phyloP scores from a whole-genome alignment of 2,329 filamentous ascomycete species.

The Zopfia rhizophila region DNA sequence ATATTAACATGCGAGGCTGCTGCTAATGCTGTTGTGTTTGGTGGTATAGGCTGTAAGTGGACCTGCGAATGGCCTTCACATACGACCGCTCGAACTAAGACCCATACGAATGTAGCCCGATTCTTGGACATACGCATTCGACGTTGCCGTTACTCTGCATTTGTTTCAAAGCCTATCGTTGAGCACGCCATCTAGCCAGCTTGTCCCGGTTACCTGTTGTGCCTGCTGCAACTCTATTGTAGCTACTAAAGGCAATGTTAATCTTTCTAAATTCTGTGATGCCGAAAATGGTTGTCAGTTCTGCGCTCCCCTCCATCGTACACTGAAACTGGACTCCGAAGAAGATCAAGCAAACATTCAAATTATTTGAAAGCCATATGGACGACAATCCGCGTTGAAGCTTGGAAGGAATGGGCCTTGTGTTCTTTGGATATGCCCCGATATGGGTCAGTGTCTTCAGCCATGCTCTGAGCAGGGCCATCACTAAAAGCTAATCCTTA shows the following conservation, averaged over 20 bases:
- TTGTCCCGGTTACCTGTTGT: slow-evolving; percentile 11
- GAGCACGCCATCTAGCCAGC: slow-evolving; percentile 6
- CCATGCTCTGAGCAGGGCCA: slow-evolving; percentile 3
- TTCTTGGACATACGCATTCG: slow-evolving; percentile 13
- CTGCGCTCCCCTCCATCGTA: slow-evolving; percentile 13
- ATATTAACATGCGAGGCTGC: slow-evolving; percentile 7
- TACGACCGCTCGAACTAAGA: slow-evolving; percentile 4
- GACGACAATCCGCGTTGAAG: slow-evolving; percentile 10
- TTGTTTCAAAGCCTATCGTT: slow-evolving; percentile 10
- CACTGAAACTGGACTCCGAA: slow-evolving; percentile 7
- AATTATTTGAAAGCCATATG: slow-evolving; percentile 10
- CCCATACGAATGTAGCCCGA: slow-evolving; percentile 16
- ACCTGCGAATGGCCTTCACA: too few species aligned
- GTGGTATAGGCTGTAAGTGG: too few species aligned
- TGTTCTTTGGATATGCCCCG: slow-evolving; percentile 12
- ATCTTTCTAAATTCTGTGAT: slow-evolving; percentile 15
- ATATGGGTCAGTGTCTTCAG: slow-evolving; percentile 15
- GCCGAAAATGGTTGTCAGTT: slow-evolving; percentile 15
- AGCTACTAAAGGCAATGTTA: slow-evolving; percentile 7
- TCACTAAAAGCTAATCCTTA: slow-evolving; percentile 14
- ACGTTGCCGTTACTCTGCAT: slow-evolving; percentile 16
- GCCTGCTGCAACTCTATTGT: slow-evolving; percentile 16
- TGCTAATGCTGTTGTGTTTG: too few species aligned
- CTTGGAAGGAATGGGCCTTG: slow-evolving; percentile 7
- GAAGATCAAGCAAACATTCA: slow-evolving; percentile 11